Percentiles rank a stretch among this genome's conserved stretches.
Evolutionary conservation across 192 early-diverging fungal genomes (phyloP).

Genomic region (Coemansia sp.): DNA sequence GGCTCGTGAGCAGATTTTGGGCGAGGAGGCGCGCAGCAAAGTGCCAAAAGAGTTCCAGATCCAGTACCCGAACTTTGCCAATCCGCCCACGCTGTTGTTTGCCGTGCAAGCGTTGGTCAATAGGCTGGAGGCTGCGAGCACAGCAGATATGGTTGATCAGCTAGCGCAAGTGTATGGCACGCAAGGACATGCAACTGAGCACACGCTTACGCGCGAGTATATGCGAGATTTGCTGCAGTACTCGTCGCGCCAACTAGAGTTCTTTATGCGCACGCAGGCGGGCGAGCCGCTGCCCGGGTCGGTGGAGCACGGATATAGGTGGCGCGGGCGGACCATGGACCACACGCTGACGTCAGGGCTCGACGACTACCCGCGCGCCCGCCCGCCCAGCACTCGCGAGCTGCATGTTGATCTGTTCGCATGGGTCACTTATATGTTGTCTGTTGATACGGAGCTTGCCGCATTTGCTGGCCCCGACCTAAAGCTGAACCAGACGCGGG

Average conservation of each 20-base stretch:
- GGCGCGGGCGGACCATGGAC: slow-evolving; percentile 80
- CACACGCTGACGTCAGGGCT: slow-evolving; percentile 90
- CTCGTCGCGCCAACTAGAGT: slow-evolving; percentile 69
- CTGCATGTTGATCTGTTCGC: slow-evolving; percentile 45
- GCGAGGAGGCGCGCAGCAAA: slow-evolving; percentile 87
- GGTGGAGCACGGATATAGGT: slow-evolving; percentile 71
- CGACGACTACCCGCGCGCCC: slow-evolving; percentile 90
- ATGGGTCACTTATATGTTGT: slow-evolving; percentile 36
- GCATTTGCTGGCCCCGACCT: background rate
- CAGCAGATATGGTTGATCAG: background rate
- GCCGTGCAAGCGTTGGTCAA: slow-evolving; percentile 59
- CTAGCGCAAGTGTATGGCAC: slow-evolving; percentile 2
- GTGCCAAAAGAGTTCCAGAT: slow-evolving; percentile 89
- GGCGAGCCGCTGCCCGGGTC: slow-evolving; percentile 39
- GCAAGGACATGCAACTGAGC: background rate
- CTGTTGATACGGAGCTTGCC: slow-evolving; percentile 18
- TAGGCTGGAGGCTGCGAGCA: background rate
- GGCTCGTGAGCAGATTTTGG: slow-evolving; percentile 91
- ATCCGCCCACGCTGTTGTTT: slow-evolving; percentile 85
- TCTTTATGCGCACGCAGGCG: slow-evolving; percentile 78
- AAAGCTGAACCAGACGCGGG: background rate
- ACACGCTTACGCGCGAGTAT: slow-evolving; percentile 46
- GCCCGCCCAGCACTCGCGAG: slow-evolving; percentile 60
- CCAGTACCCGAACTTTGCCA: slow-evolving; percentile 89
- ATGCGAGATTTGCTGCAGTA: slow-evolving; percentile 63